A percentile compares a stretch with the other conserved stretches of the same genome.
phyloP scores from a whole-genome alignment of 805 yeast genomes.

The Spathaspora boniae region DNA sequence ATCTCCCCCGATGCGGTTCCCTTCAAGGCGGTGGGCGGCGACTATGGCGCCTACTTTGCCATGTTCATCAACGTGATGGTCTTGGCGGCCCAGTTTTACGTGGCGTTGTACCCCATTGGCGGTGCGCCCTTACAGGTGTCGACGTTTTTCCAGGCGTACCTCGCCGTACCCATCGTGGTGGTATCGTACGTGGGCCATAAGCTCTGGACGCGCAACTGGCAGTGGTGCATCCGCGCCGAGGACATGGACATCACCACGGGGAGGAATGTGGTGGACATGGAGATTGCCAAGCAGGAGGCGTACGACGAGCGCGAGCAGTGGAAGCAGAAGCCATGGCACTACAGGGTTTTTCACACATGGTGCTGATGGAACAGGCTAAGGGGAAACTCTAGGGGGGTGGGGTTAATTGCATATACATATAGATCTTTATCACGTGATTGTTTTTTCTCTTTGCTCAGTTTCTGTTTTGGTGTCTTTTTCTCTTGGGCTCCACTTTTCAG shows the following conservation, averaged over 20 bases:
- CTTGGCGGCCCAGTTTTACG: conserved; percentile 26
- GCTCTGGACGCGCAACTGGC: conserved; percentile 24
- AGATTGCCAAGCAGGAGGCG: conserved; percentile 21
- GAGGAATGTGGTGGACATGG: conserved; percentile 25
- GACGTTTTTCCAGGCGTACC: conserved; percentile 48
- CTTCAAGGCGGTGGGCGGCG: conserved; percentile 66
- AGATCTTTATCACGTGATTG: background rate
- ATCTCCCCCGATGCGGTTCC: conserved; percentile 63
- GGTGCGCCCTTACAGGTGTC: conserved; percentile 34
- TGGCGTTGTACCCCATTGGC: conserved; percentile 37
- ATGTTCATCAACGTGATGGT: conserved; percentile 19
- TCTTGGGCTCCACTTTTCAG: too few species aligned
- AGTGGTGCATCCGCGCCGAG: conserved; percentile 16
- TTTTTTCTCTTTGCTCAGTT: too few species aligned
- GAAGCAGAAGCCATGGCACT: conserved; percentile 13
- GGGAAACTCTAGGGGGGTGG: background rate
- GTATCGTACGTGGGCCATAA: conserved; percentile 36
- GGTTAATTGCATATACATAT: background rate
- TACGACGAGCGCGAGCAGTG: conserved; percentile 13
- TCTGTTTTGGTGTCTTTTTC: too few species aligned
- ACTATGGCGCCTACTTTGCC: conserved; percentile 20
- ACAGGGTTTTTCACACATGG: conserved; percentile 11
- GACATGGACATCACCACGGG: conserved; percentile 24
- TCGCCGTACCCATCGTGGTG: conserved; percentile 41
- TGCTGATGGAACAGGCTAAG: conserved; percentile 5